Percentiles rank a stretch among this genome's conserved stretches.
phyloP scores from a whole-genome alignment of 2,329 filamentous ascomycete species.

The Bipolaris oryzae region DNA sequence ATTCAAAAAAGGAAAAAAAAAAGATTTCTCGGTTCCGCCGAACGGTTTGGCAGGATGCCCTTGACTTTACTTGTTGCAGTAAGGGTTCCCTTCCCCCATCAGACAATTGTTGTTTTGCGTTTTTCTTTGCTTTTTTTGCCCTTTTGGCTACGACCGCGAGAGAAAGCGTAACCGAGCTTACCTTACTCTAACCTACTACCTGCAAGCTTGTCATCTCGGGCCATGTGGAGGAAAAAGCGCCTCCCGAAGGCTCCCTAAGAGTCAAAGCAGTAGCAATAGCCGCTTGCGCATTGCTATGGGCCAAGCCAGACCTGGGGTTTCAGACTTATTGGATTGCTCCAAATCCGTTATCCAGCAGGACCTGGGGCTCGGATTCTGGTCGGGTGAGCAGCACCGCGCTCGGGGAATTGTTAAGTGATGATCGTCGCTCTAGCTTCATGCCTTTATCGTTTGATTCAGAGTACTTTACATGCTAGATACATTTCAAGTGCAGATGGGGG shows the following conservation, averaged over 20 bases:
- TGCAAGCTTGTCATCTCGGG: slow-evolving; percentile 13
- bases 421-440: slow-evolving; percentile 9
- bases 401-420: slow-evolving; percentile 17
- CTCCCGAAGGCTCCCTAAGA: slow-evolving; percentile 2
- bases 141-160: slow-evolving; percentile 5
- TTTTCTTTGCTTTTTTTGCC: not conserved
- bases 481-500: not conserved
- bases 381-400: slow-evolving; percentile 6
- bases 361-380: slow-evolving; percentile 6
- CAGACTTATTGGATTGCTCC: slow-evolving; percentile 11
- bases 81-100: slow-evolving; percentile 10
- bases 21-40: slow-evolving; percentile 2
- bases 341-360: slow-evolving; percentile 4
- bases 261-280: slow-evolving; percentile 7
- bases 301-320: slow-evolving; percentile 8
- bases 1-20: too few species aligned
- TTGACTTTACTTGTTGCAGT: not conserved
- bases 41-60: slow-evolving; percentile 7
- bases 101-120: slow-evolving; percentile 14
- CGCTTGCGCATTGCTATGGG: slow-evolving; percentile 3
- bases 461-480: not conserved
- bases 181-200: not conserved
- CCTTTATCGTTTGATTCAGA: slow-evolving; percentile 3
- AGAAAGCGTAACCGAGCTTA: slow-evolving; percentile 14
- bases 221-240: slow-evolving; percentile 3